Evolutionary conservation across 2,329 filamentous ascomycete species (phyloP).

Genomic region (Hypoxylon sp.): DNA sequence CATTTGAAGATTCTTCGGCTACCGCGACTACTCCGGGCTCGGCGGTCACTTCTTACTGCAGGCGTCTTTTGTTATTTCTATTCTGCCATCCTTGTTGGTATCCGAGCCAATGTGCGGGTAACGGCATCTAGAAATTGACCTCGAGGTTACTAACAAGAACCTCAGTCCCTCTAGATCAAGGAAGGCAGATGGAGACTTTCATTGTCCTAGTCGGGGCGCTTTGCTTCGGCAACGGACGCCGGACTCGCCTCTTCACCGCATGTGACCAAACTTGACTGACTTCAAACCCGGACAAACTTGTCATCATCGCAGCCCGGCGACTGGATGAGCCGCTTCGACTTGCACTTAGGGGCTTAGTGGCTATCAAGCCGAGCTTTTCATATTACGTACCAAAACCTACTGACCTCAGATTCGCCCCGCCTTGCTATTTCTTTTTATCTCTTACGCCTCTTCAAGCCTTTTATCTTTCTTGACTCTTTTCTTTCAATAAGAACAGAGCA

Average conservation of each 20-base stretch:
- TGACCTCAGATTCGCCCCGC: constrained; percentile 46
- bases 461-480: constrained; percentile 25
- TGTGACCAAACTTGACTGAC: constrained; percentile 44
- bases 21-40: constrained; percentile 45
- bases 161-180: not conserved
- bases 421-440: constrained; percentile 41
- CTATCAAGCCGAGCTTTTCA: constrained; percentile 44
- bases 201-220: constrained; percentile 40
- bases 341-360: constrained; percentile 70
- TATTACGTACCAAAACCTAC: constrained; percentile 51
- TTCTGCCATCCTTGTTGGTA: constrained; percentile 6
- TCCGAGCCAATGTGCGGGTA: constrained; percentile 10
- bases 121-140: constrained; percentile 1
- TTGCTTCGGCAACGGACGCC: constrained; percentile 48
- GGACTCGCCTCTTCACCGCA: constrained; percentile 42
- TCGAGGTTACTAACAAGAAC: not conserved
- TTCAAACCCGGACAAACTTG: constrained; percentile 35
- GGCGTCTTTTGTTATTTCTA: constrained; percentile 33
- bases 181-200: not conserved
- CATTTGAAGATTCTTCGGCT: constrained; percentile 43
- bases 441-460: constrained; percentile 18
- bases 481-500: constrained; percentile 33
- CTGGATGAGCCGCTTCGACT: constrained; percentile 59
- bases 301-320: constrained; percentile 44
- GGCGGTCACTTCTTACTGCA: constrained; percentile 41